Evolutionary conservation across 2,329 filamentous ascomycete genomes (phyloP), one percentile per base, ranked within the genome.

Genomic region (Sordariomycetes sp.): DNA sequence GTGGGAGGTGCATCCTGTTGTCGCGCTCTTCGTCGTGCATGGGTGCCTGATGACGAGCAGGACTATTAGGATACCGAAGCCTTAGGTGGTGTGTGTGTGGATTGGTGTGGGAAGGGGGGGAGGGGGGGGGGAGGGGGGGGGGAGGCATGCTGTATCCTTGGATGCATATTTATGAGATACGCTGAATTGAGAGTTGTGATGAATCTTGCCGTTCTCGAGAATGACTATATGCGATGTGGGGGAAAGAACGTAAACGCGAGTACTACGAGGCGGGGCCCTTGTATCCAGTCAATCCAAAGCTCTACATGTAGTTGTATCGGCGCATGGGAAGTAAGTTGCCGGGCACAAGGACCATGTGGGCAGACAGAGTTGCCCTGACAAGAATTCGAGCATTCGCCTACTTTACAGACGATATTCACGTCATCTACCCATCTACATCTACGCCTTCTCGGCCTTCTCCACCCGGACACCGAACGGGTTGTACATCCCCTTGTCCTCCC

Each of bases 21-120:
- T 86, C 8, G 71, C 84, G 25, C 66, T 97, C 60, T 99, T 96
- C 71, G 76, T 95, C 59, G 64, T 90, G n/a, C 90, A 95, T 68
- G 94, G 91, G 22, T 95, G 88, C 68, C 73, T 94, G 66, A 97
- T 99, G 94, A 87, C 92, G 62, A 96, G 90, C 76, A 95, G 92
- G 79, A 92, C 85, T 35, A 83, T 99, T 66, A 89, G 94, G 69
- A 90, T 99, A 63, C 94, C 94, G 17, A 99, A 99, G 81, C 90
- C 81, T 59, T 86, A 69, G 35, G 15, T 53, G 22, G 35, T 17
- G 20, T n/a, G n/a, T n/a, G n/a, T n/a, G n/a, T n/a, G 34, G 2
- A 3, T 8, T 8, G 28, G n/a, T 42, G 53, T 42, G 13, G 53
- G 24, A 25, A 32, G 8, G 3, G 34, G 34, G 54, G 2, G 36